Base-by-base conservation (phyloP, 2,329 filamentous ascomycete species). In the Sporothrix euskadiensis region DNA sequence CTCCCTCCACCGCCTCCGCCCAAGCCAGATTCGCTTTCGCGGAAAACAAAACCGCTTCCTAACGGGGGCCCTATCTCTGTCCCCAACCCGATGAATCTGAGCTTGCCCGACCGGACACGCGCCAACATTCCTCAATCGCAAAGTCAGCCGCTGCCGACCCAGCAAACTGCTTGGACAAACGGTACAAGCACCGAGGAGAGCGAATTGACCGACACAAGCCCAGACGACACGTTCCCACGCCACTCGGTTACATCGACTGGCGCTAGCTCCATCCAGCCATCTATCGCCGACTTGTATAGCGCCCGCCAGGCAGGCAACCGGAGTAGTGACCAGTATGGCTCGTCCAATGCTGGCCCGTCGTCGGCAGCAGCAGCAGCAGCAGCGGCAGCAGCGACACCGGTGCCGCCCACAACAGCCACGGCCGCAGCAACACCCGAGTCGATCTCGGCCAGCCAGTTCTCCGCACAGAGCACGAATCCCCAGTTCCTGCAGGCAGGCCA, bases 161-260 rank as follows among this genome's bases (percentile, higher is more conserved):
- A 52, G 47, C 57, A 63, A 35, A 59, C 65, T 22, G 22, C 52
- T 9, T 69, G 69, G 49, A 54, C 14, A 10, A 72, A 61, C 47
- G 70, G 66, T 49, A 56, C 26, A 57, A 72, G 30, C 35, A 44
- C 59, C 9, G 71, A 68, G 26, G 65, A 74, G 49, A 70, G 59
- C 66, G 68, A 72, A 16, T 35, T 52, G 63, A 69, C 49, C 54
- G 66, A 72, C 74, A 35, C 41, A 19, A 70, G 39, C 12, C 30
- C 66, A 2, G 71, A 71, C 30, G 66, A 73, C 75, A 78, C 78
- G 0, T 77, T 79, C 56, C 79, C 79, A 26, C 79, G 81, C 56
- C 77, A 77, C n/a, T 83, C 82, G 8, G 73, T 81, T 12, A 78
- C 80, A 49, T 83, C 81, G 16, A 78, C 79, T 3, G 76, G 76